Evolutionary conservation across 768 basidiomycete genomes (phyloP).

Genomic region (Lenzites betulinus): DNA sequence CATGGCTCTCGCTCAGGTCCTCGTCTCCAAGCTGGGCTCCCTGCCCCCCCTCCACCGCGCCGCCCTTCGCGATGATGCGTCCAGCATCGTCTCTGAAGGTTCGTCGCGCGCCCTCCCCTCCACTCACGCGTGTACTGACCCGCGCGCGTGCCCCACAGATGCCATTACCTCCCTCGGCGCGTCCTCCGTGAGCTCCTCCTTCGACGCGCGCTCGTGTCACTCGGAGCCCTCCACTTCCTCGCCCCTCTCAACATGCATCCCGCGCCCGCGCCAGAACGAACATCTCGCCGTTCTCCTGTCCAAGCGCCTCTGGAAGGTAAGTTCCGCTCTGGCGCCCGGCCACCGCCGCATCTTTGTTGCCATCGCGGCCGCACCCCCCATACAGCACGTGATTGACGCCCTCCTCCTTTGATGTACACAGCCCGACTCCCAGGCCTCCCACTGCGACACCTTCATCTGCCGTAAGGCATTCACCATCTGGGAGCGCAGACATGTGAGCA

Average conservation of each 20-base stretch:
- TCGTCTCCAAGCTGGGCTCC: constrained; percentile 12
- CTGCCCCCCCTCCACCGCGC: constrained; percentile 11
- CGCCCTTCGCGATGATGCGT: constrained; percentile 14
- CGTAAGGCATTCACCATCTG: constrained; percentile 63
- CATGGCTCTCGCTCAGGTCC: constrained; percentile 16
- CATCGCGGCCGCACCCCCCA: constrained; percentile 10
- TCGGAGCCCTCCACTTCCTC: constrained; percentile 28
- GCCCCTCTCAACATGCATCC: constrained; percentile 15
- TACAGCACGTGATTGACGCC: constrained; percentile 22
- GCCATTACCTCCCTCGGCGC: constrained; percentile 28
- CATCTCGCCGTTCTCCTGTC: constrained; percentile 78
- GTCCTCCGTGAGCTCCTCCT: constrained; percentile 28
- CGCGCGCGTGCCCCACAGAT: constrained; percentile 5
- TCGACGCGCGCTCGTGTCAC: constrained; percentile 28
- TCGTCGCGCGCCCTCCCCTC: background rate
- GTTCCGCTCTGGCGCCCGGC: constrained; percentile 2
- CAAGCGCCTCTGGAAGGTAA: constrained; percentile 71
- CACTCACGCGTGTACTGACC: constrained; percentile 7
- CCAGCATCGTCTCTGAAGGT: constrained; percentile 20
- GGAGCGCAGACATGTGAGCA: constrained; percentile 73
- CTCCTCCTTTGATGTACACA: constrained; percentile 33
- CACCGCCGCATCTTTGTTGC: constrained; percentile 9
- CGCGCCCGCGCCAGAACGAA: constrained; percentile 49
- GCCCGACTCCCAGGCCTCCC: constrained; percentile 61
- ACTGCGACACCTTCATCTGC: constrained; percentile 78